phyloP scores from a whole-genome alignment of 164 flowering plant genomes.

The Piper betle region DNA sequence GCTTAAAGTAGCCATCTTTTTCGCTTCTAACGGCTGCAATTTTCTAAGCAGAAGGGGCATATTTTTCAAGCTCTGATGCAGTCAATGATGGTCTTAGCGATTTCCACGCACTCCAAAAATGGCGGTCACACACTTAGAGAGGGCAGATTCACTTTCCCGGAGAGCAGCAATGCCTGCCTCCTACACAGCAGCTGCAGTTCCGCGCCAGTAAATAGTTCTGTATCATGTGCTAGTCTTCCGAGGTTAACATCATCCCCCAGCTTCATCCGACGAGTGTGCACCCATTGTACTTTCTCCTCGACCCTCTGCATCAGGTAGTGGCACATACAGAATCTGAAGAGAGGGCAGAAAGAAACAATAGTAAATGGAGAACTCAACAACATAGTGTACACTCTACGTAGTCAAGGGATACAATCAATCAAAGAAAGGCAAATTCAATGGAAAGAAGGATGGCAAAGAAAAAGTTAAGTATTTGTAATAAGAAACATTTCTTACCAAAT shows the following conservation, averaged over 20 bases:
- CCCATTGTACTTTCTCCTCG: conserved; percentile 65
- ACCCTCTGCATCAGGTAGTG: conserved; percentile 85
- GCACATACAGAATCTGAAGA: conserved; percentile 75
- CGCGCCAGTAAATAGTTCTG: conserved; percentile 85
- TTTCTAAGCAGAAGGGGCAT: conserved; percentile 3
- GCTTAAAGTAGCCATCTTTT: background rate
- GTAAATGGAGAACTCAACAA: background rate
- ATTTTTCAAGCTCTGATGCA: conserved; percentile 29
- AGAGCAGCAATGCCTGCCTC: conserved; percentile 83
- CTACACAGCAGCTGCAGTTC: conserved; percentile 70
- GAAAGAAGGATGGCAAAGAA: background rate
- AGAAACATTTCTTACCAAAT: conserved; percentile 46
- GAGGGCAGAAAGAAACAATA: background rate
- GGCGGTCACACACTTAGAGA: conserved; percentile 39
- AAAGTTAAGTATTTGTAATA: too few relatives aligned
- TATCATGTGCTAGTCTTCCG: conserved; percentile 51
- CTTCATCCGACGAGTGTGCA: conserved; percentile 84
- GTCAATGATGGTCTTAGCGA: conserved; percentile 58
- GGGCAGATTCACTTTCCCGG: conserved; percentile 71
- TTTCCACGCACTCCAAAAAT: conserved; percentile 43
- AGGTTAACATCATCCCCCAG: conserved; percentile 77
- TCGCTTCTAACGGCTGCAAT: background rate
- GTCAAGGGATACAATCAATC: background rate
- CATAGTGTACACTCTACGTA: background rate
- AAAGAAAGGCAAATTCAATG: background rate